These are phyloP conservation scores for Podospora tetraspora DNA, from an alignment of 495 filamentous ascomycete species.

Conservation along the genomic window DNA sequence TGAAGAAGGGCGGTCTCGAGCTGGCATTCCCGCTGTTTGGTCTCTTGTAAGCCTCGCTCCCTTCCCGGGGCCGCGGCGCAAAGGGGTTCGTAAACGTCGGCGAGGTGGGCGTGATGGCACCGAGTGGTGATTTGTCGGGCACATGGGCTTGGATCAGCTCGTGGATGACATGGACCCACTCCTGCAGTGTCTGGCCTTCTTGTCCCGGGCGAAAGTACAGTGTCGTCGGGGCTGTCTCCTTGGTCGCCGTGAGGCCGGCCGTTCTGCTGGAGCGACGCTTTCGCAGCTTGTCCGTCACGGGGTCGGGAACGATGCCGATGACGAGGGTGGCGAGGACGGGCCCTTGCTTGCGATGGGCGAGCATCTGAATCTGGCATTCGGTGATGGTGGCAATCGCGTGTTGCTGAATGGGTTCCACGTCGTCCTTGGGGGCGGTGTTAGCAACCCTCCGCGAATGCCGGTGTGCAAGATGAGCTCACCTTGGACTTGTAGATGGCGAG, in stretches of 20 bases:
- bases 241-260: conserved; percentile 41
- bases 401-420: conserved; percentile 47
- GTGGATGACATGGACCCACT: conserved; percentile 45
- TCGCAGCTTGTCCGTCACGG: conserved; percentile 45
- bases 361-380: conserved; percentile 47
- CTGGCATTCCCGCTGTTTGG: conserved; percentile 28
- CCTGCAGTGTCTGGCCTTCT: conserved; percentile 34
- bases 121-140: conserved; percentile 32
- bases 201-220: conserved; percentile 44
- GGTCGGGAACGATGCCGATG: conserved; percentile 47
- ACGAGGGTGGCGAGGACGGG: conserved; percentile 46
- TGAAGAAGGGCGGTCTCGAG: conserved; percentile 27
- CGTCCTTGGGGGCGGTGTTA: conserved; percentile 35
- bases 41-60: conserved; percentile 27
- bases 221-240: conserved; percentile 37
- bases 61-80: conserved; percentile 31
- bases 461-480: conserved; percentile 26
- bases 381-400: conserved; percentile 44
- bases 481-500: conserved; percentile 53
- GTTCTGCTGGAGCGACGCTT: conserved; percentile 54
- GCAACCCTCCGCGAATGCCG: background rate
- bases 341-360: conserved; percentile 52
- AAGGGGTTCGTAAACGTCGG: conserved; percentile 45
- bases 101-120: conserved; percentile 39
- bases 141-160: conserved; percentile 35